Base-by-base conservation (phyloP, 257 asterid species). In the Scutellaria galericulata region DNA sequence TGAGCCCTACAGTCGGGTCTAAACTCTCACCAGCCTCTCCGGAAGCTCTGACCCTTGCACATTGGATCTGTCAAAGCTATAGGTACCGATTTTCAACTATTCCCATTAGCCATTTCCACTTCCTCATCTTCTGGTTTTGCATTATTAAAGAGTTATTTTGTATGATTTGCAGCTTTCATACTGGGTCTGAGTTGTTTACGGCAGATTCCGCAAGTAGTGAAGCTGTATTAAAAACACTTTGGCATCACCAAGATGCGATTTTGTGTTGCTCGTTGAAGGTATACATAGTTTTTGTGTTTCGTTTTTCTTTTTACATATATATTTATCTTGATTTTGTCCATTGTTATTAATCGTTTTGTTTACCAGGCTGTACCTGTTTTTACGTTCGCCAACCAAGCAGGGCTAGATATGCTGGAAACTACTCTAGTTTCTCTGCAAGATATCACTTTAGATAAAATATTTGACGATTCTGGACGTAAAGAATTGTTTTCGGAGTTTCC, bases 221-320 rank as follows among this genome's bases (percentile, higher is more conserved):
- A 75, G 84, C 84, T 0, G 68, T 95, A 13, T 68, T 95, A 44
- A 92, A 95, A 74, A 58, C 92, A 47, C 97, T 95, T 48, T 95
- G 99, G 99, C 96, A 87, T 35, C 98, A 95, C 74, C 96, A 87
- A 58, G 99, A 95, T 60, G 96, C 99, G 65, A 83, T 95, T 27
- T 77, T 95, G 53, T 95, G 99, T 83, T 95, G 99, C 90, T 92
- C 99, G 1, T 66, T 92, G 80, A 90, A 92, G 98, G 99, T 95
- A 79, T 41, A 3, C 9, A 5, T n/a, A 6, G 47, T 56, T 45
- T 51, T 41, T 5, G 31, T 12, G 27, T 52, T 5, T 61, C 8
- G 5, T 42, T 8, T 20, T 57, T 42, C 7, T n/a, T 7, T 9
- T 50, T 41, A 7, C 57, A 4, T 7, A 22, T n/a, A 5, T n/a